Percentiles rank a stretch among this genome's conserved stretches.
These are phyloP conservation scores for Tubosaeta sp. DNA, from an alignment of 768 basidiomycete genomes.

Conservation along the genomic window DNA sequence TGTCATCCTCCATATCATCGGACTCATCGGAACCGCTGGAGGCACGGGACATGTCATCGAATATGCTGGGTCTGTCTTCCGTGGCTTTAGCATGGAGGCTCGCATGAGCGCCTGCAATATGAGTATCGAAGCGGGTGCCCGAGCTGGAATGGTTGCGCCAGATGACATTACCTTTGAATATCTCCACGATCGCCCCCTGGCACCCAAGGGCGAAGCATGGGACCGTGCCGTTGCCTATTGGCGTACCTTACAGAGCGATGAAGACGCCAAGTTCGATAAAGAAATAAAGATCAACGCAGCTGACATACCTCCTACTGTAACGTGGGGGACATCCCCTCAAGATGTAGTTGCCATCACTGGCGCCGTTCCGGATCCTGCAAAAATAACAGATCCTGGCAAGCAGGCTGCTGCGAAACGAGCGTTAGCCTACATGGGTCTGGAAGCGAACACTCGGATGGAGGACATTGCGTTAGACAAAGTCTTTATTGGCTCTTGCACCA, in stretches of 20 bases:
- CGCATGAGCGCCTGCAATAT: constrained; percentile 92
- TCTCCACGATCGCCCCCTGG: constrained; percentile 73
- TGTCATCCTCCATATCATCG: constrained; percentile 87
- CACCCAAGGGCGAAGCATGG: constrained; percentile 84
- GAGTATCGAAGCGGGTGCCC: constrained; percentile 92
- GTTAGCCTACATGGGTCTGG: constrained; percentile 83
- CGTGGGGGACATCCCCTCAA: constrained; percentile 92
- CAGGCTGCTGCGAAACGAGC: constrained; percentile 70
- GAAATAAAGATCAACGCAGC: constrained; percentile 76
- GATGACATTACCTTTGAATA: constrained; percentile 86
- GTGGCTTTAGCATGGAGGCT: constrained; percentile 83
- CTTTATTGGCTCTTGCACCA: constrained; percentile 94
- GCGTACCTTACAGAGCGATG: constrained; percentile 74
- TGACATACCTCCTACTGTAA: constrained; percentile 86
- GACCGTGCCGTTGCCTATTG: constrained; percentile 83
- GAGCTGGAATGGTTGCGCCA: constrained; percentile 90
- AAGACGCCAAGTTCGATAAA: constrained; percentile 79
- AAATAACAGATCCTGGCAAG: constrained; percentile 59
- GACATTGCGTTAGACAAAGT: constrained; percentile 81
- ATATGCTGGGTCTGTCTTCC: constrained; percentile 86
- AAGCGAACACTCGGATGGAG: constrained; percentile 73
- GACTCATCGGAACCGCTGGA: constrained; percentile 88
- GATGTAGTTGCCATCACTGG: constrained; percentile 84
- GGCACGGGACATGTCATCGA: constrained; percentile 91
- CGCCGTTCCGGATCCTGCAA: constrained; percentile 69